These are phyloP conservation scores for Remersonia thermophila DNA, from an alignment of 2,329 filamentous ascomycete genomes.

Conservation along the genomic window DNA sequence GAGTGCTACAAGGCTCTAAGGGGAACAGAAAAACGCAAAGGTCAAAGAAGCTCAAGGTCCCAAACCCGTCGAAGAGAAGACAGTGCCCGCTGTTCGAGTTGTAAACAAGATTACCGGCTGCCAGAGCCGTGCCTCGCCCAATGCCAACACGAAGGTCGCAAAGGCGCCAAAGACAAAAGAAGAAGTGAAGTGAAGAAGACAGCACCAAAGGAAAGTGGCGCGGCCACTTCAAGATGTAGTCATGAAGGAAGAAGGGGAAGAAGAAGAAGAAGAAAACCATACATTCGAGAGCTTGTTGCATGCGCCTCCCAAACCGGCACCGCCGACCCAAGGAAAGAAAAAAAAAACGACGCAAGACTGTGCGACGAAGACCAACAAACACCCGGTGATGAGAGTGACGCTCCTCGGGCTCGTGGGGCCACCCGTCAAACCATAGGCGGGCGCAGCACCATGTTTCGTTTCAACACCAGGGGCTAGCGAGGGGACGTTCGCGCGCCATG, in stretches of 20 bases:
- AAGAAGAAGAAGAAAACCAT: not conserved
- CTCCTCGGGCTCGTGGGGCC: not conserved
- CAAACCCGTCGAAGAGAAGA: not conserved
- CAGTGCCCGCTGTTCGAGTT: conserved; percentile 2
- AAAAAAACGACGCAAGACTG: conserved; percentile 2
- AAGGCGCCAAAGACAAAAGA: not conserved
- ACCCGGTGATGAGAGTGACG: conserved; percentile 2
- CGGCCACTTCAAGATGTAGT: not conserved
- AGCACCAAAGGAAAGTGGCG: not conserved
- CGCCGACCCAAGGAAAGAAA: too few relatives aligned
- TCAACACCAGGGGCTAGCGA: conserved; percentile 1
- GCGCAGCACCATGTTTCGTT: conserved; percentile 10
- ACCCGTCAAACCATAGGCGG: conserved; percentile 2
- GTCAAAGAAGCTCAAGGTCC: too few relatives aligned
- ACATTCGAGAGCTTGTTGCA: too few relatives aligned
- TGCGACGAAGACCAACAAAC: not conserved
- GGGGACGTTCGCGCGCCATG: too few relatives aligned
- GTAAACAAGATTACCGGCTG: conserved; percentile 10
- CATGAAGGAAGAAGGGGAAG: not conserved
- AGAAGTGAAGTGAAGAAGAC: not conserved
- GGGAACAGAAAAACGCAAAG: not conserved
- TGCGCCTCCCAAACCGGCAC: too few relatives aligned
- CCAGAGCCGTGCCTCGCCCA: conserved; percentile 8
- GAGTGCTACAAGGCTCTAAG: too few relatives aligned
- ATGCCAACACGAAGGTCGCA: too few relatives aligned